Conservation (phyloP, 345 rosid genomes). For the Brassica juncea region DNA sequence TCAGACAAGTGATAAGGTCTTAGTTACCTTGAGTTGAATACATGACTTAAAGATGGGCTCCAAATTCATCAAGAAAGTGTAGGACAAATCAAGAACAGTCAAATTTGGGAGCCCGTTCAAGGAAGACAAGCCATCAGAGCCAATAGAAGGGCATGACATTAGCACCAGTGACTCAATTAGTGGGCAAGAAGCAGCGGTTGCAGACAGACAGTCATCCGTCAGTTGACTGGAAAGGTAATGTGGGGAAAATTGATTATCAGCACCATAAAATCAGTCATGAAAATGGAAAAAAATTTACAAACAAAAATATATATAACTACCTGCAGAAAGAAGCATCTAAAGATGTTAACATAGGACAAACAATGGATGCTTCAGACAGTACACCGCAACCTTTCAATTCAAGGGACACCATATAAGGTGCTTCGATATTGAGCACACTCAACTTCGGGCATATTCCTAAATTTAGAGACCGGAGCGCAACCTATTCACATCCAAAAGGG, state of each 20-base stretch:
- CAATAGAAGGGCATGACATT: conserved; percentile 90
- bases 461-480: conserved; percentile 81
- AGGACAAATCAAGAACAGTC: conserved; percentile 80
- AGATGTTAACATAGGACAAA: conserved; percentile 79
- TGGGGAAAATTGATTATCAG: conserved; percentile 10
- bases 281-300: background rate
- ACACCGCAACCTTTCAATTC: conserved; percentile 99
- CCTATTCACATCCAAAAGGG: conserved; percentile 51
- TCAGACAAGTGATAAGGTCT: background rate
- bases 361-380: conserved; percentile 73
- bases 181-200: conserved; percentile 78
- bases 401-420: conserved; percentile 73
- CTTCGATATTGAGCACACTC: conserved; percentile 71
- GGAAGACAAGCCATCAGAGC: conserved; percentile 77
- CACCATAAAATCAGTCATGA: background rate
- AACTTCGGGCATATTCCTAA: conserved; percentile 95
- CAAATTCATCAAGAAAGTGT: conserved; percentile 82
- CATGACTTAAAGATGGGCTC: conserved; percentile 87
- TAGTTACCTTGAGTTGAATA: conserved; percentile 73
- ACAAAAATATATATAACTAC: conserved; percentile 33
- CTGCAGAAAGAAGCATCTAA: conserved; percentile 98
- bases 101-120: conserved; percentile 60
- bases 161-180: conserved; percentile 79
- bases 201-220: conserved; percentile 82
- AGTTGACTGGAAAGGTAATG: conserved; percentile 64